Evolutionary conservation across 352 stramenopile species (phyloP), one percentile per base, ranked within the genome.

Genomic region (Phytophthora pluvialis): DNA sequence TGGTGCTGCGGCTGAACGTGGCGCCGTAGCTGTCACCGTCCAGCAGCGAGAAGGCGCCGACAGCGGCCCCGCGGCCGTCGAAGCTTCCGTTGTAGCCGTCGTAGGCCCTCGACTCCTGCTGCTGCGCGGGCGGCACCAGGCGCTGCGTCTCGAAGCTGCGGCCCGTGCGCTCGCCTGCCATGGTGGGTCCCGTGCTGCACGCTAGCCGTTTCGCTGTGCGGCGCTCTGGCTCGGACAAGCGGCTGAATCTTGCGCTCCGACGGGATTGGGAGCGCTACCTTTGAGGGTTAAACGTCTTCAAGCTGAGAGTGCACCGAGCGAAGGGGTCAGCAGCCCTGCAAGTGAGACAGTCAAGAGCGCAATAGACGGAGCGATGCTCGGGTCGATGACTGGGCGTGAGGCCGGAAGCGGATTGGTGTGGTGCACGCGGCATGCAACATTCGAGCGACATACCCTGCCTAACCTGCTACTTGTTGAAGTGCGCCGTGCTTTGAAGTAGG

Each of bases 131-230:
- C 56, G 60, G 70, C 54, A 65, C 70, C 60, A 64, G 80, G 36
- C 58, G 70, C 55, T 73, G 73, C 62, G 40, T 76, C 52, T 75
- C 64, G 69, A 62, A 72, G 70, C 16, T 72, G 46, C 53, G 72
- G 52, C 47, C 45, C 32, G 49, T 53, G 35, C 39, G 64, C 39
- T 73, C 54, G 33, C 53, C 60, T 25, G 64, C 52, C 54, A 64
- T 73, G 10, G 42, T 25, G 26, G 29, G 8, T 56, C 44, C 16
- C 40, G 49, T 18, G 29, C 25, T 16, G 47, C 28, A 5, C 51
- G 59, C n/a, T 49, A 33, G 28, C 28, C 50, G 53, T 53, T 62
- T 62, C 44, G 32, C 36, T 61, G 48, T 29, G 28, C 39, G 46
- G 39, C 31, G 44, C 62, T 60, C 18, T n/a, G 33, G 36, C 25